Percentiles rank a stretch among this genome's conserved stretches.
These are phyloP conservation scores for Hypoxylon sp. DNA, from an alignment of 2,329 filamentous ascomycete genomes.

Conservation along the genomic window DNA sequence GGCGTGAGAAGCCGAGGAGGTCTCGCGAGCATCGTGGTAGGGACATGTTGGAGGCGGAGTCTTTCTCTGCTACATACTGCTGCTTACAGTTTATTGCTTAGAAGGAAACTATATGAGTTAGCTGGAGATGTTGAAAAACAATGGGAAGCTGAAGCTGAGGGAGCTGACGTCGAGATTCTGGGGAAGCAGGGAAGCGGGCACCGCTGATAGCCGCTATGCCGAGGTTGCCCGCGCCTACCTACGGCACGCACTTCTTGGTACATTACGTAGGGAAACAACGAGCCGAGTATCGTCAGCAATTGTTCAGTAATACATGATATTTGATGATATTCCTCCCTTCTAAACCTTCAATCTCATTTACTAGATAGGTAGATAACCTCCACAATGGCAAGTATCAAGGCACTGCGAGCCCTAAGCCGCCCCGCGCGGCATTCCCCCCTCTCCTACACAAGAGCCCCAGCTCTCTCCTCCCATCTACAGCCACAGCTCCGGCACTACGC, in stretches of 20 bases:
- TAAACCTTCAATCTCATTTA: conserved; percentile 20
- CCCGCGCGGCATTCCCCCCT: conserved; percentile 53
- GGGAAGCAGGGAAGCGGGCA: conserved; percentile 23
- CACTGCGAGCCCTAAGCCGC: conserved; percentile 56
- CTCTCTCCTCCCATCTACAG: conserved; percentile 55
- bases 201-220: conserved; percentile 45
- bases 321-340: conserved; percentile 27
- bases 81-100: conserved; percentile 25
- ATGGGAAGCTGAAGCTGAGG: conserved; percentile 22
- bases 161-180: conserved; percentile 42
- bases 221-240: conserved; percentile 34
- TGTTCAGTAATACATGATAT: conserved; percentile 2
- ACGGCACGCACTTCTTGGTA: conserved; percentile 12
- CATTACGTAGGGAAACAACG: conserved; percentile 21
- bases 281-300: conserved; percentile 23
- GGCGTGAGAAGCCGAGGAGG: conserved; percentile 61
- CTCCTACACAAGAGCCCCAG: conserved; percentile 49
- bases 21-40: conserved; percentile 63
- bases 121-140: conserved; percentile 34
- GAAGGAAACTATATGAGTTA: conserved; percentile 37
- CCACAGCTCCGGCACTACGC: conserved; percentile 61
- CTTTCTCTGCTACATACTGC: conserved; percentile 33
- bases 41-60: conserved; percentile 59
- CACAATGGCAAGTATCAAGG: conserved; percentile 61
- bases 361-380: background rate